Base-by-base conservation (phyloP, 2,329 filamentous ascomycete genomes). In the Phialophora expanda region DNA sequence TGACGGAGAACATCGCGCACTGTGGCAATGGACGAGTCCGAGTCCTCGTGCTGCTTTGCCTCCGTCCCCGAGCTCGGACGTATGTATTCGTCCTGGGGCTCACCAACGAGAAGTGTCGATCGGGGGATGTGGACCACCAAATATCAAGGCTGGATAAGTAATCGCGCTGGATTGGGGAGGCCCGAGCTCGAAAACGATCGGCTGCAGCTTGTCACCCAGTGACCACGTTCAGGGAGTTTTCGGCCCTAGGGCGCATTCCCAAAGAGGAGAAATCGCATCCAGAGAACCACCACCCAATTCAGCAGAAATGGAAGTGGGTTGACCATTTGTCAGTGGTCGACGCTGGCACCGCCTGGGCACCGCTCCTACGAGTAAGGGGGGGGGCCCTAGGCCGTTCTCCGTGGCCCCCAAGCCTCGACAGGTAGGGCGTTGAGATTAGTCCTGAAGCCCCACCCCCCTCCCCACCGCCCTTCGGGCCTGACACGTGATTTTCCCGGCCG, bases 401-500 rank as follows among this genome's bases (percentile, higher is more conserved):
- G 26, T 53, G 48, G 17, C 41, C 46, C n/a, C 56, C 28, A 46
- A 41, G n/a, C 14, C 20, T 17, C 34, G n/a, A 1, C 30, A 2
- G 7, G 30, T 1, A n/a, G 38, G 38, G 17, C 38, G 38, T n/a
- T 8, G 38, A 44, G 38, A n/a, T 44, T 44, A 44, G 24, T 24
- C 24, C 38, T n/a, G 38, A n/a, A 6, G 14, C 38, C 38, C 38
- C 14, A 34, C 32, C 3, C 22, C 17, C 17, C 14, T 17, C 8
- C 11, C 12, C 28, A 17, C 56, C 34, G 9, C n/a, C 17, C 8
- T 12, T 11, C 7, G 8, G 38, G 56, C 56, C 41, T 30, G 34
- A 41, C 59, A 62, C 59, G 59, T 62, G 59, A 62, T n/a, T 62
- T 62, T 62, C 51, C 59, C 59, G 59, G n/a, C 17, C 9, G n/a